A percentile compares a stretch with the other conserved stretches of the same genome.
Evolutionary conservation across 1,284 basidiomycete species (phyloP).

Genomic region (Lentinus polychrous): DNA sequence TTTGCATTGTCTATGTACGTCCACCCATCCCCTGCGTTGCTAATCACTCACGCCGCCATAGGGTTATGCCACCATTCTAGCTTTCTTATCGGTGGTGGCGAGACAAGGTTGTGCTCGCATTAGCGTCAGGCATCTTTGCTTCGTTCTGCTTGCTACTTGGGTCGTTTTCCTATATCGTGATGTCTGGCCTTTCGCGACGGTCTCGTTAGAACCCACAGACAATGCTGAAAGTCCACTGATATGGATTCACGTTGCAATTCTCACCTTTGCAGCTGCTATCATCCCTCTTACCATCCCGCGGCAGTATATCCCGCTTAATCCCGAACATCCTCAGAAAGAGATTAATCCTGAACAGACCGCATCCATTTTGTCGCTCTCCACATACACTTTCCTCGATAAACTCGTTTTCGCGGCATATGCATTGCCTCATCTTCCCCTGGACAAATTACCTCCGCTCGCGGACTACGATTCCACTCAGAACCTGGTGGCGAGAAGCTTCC

Average conservation of each 20-base stretch:
- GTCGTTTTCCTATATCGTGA: conserved; percentile 52
- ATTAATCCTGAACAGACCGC: conserved; percentile 64
- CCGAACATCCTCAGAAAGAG: conserved; percentile 30
- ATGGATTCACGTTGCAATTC: conserved; percentile 26
- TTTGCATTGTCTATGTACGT: conserved; percentile 19
- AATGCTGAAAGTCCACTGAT: conserved; percentile 19
- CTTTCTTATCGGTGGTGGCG: conserved; percentile 15
- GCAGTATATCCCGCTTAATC: conserved; percentile 32
- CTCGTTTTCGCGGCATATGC: conserved; percentile 23
- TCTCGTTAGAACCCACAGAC: conserved; percentile 30
- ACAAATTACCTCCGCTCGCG: conserved; percentile 34
- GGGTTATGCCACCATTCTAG: conserved; percentile 19
- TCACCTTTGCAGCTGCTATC: conserved; percentile 29
- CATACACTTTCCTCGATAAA: conserved; percentile 51
- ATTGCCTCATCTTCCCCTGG: conserved; percentile 22
- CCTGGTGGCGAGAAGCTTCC: conserved; percentile 28
- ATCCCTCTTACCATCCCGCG: conserved; percentile 36
- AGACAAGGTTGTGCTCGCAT: conserved; percentile 5
- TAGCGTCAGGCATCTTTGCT: conserved; percentile 8
- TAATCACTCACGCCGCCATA: conserved; percentile 2
- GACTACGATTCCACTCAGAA: conserved; percentile 37
- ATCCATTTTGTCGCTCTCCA: conserved; percentile 45
- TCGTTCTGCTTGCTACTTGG: conserved; percentile 28
- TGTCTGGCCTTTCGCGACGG: conserved; percentile 52
- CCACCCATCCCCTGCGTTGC: background rate